Percentiles rank a stretch among this genome's conserved stretches.
phyloP scores from a whole-genome alignment of 2,329 filamentous ascomycete species.

The Colletotrichum horii region DNA sequence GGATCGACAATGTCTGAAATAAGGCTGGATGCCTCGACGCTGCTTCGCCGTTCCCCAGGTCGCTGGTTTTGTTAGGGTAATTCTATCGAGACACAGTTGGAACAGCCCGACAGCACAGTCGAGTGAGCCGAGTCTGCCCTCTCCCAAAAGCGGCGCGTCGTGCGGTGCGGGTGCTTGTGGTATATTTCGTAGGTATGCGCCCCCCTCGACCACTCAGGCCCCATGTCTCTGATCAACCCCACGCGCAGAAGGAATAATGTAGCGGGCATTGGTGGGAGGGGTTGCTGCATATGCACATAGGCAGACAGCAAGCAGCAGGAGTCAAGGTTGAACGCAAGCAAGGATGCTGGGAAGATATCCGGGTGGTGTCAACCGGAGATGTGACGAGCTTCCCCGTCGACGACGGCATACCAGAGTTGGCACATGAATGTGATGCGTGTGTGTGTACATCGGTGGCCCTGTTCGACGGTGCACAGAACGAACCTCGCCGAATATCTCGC shows the following conservation, averaged over 20 bases:
- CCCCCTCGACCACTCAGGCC: not conserved
- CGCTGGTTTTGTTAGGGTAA: not conserved
- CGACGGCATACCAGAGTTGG: not conserved
- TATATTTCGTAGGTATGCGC: not conserved
- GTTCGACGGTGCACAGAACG: not conserved
- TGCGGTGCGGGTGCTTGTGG: not conserved
- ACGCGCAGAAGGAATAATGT: constrained; percentile 13
- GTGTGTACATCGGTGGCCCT: not conserved
- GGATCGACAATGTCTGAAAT: not conserved
- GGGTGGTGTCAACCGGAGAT: not conserved
- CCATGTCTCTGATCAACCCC: constrained; percentile 18
- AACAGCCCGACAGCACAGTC: not conserved
- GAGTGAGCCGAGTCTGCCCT: not conserved
- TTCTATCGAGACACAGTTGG: not conserved
- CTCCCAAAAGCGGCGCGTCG: not conserved
- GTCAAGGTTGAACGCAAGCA: constrained; percentile 3
- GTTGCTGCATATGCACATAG: not conserved
- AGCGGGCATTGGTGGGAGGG: not conserved
- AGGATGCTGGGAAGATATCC: constrained; percentile 1
- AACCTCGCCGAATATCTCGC: not conserved
- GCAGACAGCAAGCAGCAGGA: not conserved
- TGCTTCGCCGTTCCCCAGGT: not conserved
- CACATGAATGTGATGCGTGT: not conserved
- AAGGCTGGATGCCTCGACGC: not conserved
- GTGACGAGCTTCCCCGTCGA: not conserved